Evolutionary conservation across 768 basidiomycete species (phyloP), one percentile per base, ranked within the genome.

Genomic region (Trametes punicea): DNA sequence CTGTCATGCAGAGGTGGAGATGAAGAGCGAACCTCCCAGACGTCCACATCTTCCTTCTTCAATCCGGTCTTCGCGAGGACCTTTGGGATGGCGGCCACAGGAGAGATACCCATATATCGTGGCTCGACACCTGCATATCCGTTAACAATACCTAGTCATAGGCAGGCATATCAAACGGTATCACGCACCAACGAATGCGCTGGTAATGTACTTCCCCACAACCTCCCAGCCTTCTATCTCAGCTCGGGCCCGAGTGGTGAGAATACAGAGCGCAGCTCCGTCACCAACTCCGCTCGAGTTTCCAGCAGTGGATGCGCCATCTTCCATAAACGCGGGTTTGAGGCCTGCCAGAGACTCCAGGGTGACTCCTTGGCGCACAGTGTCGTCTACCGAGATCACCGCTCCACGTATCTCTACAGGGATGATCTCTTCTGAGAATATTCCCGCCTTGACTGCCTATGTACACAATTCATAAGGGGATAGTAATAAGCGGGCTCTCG

Each of bases 281-380:
- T 99, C 96, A 2, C 95, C 94, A 15, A 98, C 76, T 9, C 90
- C 90, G 59, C 90, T 91, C 0, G 91, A 87, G 66, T 93, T 93
- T 6, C 90, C 91, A 20, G 88, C 90, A 0, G 87, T 90, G 2
- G 81, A 77, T 4, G 78, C 69, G 18, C 85, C 88, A 87, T 90
- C 91, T 21, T 86, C 76, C 8, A 87, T 84, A 70, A 98, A 99
- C 3, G 82, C 93, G 4, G 95, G 85, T 68, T 95, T 96, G 62
- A 98, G 75, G 58, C 80, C 81, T 18, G 82, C 69, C 13, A 99
- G 81, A 1, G 83, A 82, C 64, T 95, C 90, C 45, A 77, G 69
- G 7, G 88, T 93, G 18, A 93, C 90, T 6, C 90, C 91, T 13
- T 80, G 81, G 25, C 95, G 83, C 54, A 97, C 81, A n/a, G 91